Evolutionary conservation across 139 green algal species (phyloP), one percentile per base, ranked within the genome.

Genomic region (Nannochloris sp.): DNA sequence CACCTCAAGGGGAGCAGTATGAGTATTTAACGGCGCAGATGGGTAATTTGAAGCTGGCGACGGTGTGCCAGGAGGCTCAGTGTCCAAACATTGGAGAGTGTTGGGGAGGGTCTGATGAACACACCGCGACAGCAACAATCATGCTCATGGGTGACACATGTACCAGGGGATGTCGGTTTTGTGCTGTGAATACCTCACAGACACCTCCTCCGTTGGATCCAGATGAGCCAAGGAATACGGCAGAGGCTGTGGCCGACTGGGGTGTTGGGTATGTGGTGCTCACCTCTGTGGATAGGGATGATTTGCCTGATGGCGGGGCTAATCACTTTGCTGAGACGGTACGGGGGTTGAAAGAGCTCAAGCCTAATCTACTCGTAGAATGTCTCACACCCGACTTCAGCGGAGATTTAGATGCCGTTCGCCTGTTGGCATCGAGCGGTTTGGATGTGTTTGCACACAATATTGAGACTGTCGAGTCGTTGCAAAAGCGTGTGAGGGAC

Each of bases 391-490:
- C 88, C 6, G 92, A 98, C 79, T 98, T 98, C 67, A 56, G 63
- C 9, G 92, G 92, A 3, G 84, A 96, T 67, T 46, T 89, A 55
- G 81, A 79, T 2, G 75, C 80, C 1, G 86, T 96, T 23, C 33
- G 40, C 20, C 59, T 75, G 40, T 72, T 96, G 43, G 89, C 88
- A 3, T 29, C 31, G 4, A 89, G 72, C 2, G 93, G 93, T 0
- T 81, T 99, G 56, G 93, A 99, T 66, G 93, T 99, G 31, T 97
- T 93, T 79, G 93, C 93, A 0, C 93, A 99, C 85, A 99, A 99
- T 77, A 81, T 99, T 37, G 93, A 99, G 77, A 99, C 93, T 23
- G 93, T 97, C 28, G 91, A 97, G 67, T 77, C 85, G 5, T 2
- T 72, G 70, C 82, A 92, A 73, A 70, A 65, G 40, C 63, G 87